Base-by-base conservation (phyloP, 176 grass and related monocot species). In the Panicum miliaceum region DNA sequence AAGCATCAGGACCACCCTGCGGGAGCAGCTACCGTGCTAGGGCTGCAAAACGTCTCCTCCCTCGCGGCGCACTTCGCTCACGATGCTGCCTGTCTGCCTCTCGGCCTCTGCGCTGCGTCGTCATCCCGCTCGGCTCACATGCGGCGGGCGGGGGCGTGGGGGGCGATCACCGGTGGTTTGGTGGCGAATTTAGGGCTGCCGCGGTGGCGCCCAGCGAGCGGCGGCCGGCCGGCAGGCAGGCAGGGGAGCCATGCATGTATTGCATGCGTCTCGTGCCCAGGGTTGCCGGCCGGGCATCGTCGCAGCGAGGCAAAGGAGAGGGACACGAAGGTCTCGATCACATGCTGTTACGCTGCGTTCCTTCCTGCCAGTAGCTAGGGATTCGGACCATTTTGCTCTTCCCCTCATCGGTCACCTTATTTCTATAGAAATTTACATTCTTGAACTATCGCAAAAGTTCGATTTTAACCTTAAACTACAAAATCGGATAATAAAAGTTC, bases 171-270 rank as follows among this genome's bases (percentile, higher is more conserved):
- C 9, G 19, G 47, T 56, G 69, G 77, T 75, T 75, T 36, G 59
- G 77, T 67, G 23, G n/a, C 35, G 69, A 67, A 81, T 86, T 86
- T 86, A 81, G 26, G 46, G 70, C 69, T 4, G 46, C 4, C 50
- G 45, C 45, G 45, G 45, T 50, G 47, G 52, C 5, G 52, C 52
- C 52, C 41, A 46, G 40, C 40, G 6, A 63, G 67, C 67, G 36
- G 47, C 37, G 4, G 46, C 22, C 40, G 32, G 71, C 22, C 40
- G 32, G 71, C 71, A 32, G 32, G 71, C 22, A 26, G 32, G 71
- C 71, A 32, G 34, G 34, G 13, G 53, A 54, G 48, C 32, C 58
- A 68, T 81, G 64, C 78, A 80, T 68, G 71, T 50, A 50, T 75
- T 75, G 52, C 73, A 41, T 60, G 50, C 80, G 26, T 59, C n/a